Conservation (phyloP, 1,139 yeast genomes). For the Kurtzmaniella quercitrusa region DNA sequence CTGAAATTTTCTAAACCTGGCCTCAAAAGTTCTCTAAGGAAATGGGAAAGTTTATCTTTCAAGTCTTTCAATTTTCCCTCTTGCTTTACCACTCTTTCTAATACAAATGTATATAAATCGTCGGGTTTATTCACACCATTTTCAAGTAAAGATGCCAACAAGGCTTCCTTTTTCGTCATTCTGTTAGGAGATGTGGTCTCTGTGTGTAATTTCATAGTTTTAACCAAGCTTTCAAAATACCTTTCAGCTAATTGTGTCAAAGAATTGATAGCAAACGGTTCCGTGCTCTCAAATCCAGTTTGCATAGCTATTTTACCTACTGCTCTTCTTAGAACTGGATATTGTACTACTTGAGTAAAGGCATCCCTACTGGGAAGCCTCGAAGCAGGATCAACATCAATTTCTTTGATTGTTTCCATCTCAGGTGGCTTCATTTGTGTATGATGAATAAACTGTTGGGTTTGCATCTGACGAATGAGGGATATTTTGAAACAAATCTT, state of each 20-base stretch:
- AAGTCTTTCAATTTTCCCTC: conserved; percentile 66
- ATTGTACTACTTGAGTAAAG: conserved; percentile 54
- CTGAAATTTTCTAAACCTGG: conserved; percentile 76
- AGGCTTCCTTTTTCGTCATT: conserved; percentile 40
- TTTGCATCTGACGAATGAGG: conserved; percentile 86
- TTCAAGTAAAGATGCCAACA: conserved; percentile 66
- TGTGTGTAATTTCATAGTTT: conserved; percentile 62
- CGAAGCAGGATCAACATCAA: conserved; percentile 77
- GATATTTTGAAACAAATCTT: conserved; percentile 86
- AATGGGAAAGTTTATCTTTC: conserved; percentile 61
- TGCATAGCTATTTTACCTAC: conserved; percentile 85
- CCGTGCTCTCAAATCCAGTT: conserved; percentile 86
- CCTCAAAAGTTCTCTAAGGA: conserved; percentile 74
- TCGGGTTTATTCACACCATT: conserved; percentile 85
- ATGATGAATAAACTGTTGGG: conserved; percentile 71
- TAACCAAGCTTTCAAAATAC: conserved; percentile 70
- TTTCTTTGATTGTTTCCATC: conserved; percentile 55
- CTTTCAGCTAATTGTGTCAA: conserved; percentile 81
- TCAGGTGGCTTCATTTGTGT: conserved; percentile 71
- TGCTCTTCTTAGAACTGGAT: conserved; percentile 61
- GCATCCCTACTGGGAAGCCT: conserved; percentile 66
- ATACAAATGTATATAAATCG: conserved; percentile 67
- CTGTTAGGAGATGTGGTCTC: conserved; percentile 58
- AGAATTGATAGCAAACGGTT: conserved; percentile 72
- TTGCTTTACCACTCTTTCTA: conserved; percentile 70